phyloP scores from a whole-genome alignment of 2,329 filamentous ascomycete species.

The Aureobasidium sp. region DNA sequence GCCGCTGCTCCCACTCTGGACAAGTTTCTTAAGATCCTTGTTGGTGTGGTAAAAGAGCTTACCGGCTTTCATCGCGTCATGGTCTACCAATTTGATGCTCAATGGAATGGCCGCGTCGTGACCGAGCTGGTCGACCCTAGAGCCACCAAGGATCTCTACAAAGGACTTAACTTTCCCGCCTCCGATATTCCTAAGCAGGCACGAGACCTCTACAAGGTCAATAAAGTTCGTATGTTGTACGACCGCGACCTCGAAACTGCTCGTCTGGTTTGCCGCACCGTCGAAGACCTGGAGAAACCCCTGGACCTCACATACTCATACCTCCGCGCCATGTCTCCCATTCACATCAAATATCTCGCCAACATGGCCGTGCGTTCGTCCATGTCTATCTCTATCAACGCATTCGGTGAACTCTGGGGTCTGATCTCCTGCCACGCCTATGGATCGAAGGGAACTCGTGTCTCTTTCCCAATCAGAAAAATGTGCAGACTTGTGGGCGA shows the following conservation, averaged over 20 bases:
- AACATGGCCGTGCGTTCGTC: slow-evolving; percentile 91
- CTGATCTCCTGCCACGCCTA: slow-evolving; percentile 82
- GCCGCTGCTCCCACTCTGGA: slow-evolving; percentile 63
- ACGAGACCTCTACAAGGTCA: slow-evolving; percentile 80
- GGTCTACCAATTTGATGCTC: slow-evolving; percentile 82
- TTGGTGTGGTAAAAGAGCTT: slow-evolving; percentile 80
- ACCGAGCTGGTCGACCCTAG: slow-evolving; percentile 77
- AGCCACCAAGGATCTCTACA: slow-evolving; percentile 77
- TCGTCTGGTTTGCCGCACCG: slow-evolving; percentile 68
- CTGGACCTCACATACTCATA: slow-evolving; percentile 80
- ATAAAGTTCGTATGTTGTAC: slow-evolving; percentile 81
- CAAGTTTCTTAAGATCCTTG: slow-evolving; percentile 67
- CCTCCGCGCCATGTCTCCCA: slow-evolving; percentile 81
- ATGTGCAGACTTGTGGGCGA: slow-evolving; percentile 87
- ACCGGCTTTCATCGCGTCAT: slow-evolving; percentile 89
- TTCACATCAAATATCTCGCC: slow-evolving; percentile 75
- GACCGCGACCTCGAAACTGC: slow-evolving; percentile 74
- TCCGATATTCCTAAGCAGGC: slow-evolving; percentile 81
- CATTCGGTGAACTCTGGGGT: slow-evolving; percentile 79
- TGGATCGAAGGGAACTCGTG: slow-evolving; percentile 68
- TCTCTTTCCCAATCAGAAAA: slow-evolving; percentile 83
- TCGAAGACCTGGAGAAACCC: slow-evolving; percentile 64
- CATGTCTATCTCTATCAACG: slow-evolving; percentile 90
- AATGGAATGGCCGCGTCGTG: slow-evolving; percentile 78
- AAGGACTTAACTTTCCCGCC: slow-evolving; percentile 80